Base-by-base conservation (phyloP, 306 rosid genomes). In the Cajanus cajan region DNA sequence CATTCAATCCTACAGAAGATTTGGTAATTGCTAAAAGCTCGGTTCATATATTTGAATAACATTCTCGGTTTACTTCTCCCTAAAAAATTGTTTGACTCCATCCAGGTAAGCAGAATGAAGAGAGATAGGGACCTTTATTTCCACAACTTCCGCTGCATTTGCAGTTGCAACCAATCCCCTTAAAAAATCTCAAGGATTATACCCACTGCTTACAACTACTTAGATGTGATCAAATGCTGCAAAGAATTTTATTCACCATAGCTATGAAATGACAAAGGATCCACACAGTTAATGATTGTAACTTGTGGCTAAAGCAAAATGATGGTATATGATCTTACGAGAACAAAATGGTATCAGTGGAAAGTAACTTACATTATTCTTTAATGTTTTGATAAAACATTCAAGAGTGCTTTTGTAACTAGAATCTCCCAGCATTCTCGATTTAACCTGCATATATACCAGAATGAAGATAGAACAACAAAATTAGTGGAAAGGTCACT, bases 391-490 rank as follows among this genome's bases (percentile, higher is more conserved):
- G 87, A 93, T 4, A 67, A 95, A 91, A 82, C 99, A 95, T 84
- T 95, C 99, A 54, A 95, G 59, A n/a, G 99, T 95, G 88, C 76
- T 89, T 83, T 89, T 95, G 92, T 93, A 95, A 78, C 92, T 55
- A 80, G 98, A 78, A 77, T 93, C 98, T 19, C 99, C 99, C 99
- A 95, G 93, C 99, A 95, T 95, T 86, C 98, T 93, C 3, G 98
- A 95, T 87, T 95, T 95, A 50, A 95, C 98, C 99, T 95, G 92
- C 69, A 82, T 81, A 79, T 61, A 69, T 50, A 82, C 31, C 63
- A 75, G 72, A 67, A 47, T 47, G 80, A 80, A 47, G 50, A 74
- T 55, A 76, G n/a, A n/a, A 51, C 16, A 75, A 18, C 22, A 55
- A 58, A 74, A 87, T 41, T 54, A 78, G 40, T n/a, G 16, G 13